Percentiles rank a stretch among this genome's conserved stretches.
phyloP scores from a whole-genome alignment of 768 basidiomycete genomes.

The Astraeus odoratus region DNA sequence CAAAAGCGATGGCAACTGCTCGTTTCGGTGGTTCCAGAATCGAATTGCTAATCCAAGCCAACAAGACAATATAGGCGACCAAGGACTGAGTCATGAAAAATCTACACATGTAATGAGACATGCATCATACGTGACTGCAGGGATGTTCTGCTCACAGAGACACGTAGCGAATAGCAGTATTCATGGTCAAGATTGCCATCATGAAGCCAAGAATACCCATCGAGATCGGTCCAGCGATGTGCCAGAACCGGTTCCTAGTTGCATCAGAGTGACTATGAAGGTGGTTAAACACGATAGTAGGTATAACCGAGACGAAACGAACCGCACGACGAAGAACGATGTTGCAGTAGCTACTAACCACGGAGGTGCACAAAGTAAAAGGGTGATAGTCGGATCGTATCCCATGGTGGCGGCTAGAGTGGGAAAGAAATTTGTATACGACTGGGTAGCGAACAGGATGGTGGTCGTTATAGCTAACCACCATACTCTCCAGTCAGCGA shows the following conservation, averaged over 20 bases:
- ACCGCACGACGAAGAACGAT: constrained; percentile 52
- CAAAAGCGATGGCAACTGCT: constrained; percentile 73
- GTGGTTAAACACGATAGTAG: constrained; percentile 2
- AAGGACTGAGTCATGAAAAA: constrained; percentile 73
- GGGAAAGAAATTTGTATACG: constrained; percentile 77
- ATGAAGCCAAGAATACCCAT: constrained; percentile 62
- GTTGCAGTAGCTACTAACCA: constrained; percentile 55
- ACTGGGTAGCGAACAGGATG: constrained; percentile 47
- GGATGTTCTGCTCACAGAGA: constrained; percentile 38
- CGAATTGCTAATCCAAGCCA: constrained; percentile 44
- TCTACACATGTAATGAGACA: constrained; percentile 27
- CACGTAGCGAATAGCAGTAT: constrained; percentile 53
- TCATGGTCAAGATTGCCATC: constrained; percentile 57
- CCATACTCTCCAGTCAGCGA: constrained; percentile 78
- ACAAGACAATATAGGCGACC: constrained; percentile 60
- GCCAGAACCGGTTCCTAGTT: constrained; percentile 63
- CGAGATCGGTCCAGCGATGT: constrained; percentile 48
- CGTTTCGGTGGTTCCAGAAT: constrained; percentile 80
- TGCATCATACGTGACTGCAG: not conserved
- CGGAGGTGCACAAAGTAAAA: constrained; percentile 73
- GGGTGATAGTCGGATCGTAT: constrained; percentile 50
- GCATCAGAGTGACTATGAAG: constrained; percentile 61
- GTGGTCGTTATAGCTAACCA: constrained; percentile 61
- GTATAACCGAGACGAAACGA: not conserved
- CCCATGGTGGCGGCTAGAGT: constrained; percentile 70